Evolutionary conservation across 2,329 filamentous ascomycete species (phyloP).

Genomic region (Chaetomium sp.): DNA sequence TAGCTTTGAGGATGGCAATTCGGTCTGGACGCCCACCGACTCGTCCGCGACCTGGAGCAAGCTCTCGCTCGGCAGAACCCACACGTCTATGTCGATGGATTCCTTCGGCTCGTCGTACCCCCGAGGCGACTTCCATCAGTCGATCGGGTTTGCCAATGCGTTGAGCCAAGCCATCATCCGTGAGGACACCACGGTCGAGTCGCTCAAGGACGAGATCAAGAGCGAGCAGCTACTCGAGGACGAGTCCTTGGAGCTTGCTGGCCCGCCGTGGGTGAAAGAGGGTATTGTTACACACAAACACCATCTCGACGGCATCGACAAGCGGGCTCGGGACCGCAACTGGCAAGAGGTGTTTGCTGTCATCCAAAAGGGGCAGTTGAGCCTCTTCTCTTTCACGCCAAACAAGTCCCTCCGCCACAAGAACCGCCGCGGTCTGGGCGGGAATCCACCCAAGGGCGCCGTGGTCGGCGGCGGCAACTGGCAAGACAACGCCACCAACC

Average conservation of each 20-base stretch:
- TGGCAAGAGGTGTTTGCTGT: slow-evolving; percentile 97
- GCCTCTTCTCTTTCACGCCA: slow-evolving; percentile 88
- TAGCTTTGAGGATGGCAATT: slow-evolving; percentile 87
- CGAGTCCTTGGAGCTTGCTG: slow-evolving; percentile 85
- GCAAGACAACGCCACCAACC: slow-evolving; percentile 91
- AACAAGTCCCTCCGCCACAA: slow-evolving; percentile 75
- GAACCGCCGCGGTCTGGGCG: slow-evolving; percentile 51
- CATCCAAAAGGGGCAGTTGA: slow-evolving; percentile 91
- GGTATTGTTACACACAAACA: slow-evolving; percentile 96
- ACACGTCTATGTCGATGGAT: slow-evolving; percentile 89
- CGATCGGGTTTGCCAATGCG: slow-evolving; percentile 95
- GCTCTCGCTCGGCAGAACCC: slow-evolving; percentile 86
- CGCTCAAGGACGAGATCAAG: slow-evolving; percentile 59
- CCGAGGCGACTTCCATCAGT: slow-evolving; percentile 85
- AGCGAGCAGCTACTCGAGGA: slow-evolving; percentile 77
- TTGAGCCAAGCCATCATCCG: slow-evolving; percentile 95
- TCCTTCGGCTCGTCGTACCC: slow-evolving; percentile 79
- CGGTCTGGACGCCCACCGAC: slow-evolving; percentile 80
- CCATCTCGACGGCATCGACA: slow-evolving; percentile 86
- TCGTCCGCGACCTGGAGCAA: slow-evolving; percentile 97
- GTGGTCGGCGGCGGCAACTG: slow-evolving; percentile 95
- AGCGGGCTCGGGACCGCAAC: slow-evolving; percentile 88
- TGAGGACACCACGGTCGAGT: slow-evolving; percentile 65
- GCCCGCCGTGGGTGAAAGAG: slow-evolving; percentile 98
- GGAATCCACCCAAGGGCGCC: slow-evolving; percentile 51